Percentiles rank a stretch among this genome's conserved stretches.
These are phyloP conservation scores for Basipetospora chlamydospora DNA, from an alignment of 2,329 filamentous ascomycete species.

Conservation along the genomic window DNA sequence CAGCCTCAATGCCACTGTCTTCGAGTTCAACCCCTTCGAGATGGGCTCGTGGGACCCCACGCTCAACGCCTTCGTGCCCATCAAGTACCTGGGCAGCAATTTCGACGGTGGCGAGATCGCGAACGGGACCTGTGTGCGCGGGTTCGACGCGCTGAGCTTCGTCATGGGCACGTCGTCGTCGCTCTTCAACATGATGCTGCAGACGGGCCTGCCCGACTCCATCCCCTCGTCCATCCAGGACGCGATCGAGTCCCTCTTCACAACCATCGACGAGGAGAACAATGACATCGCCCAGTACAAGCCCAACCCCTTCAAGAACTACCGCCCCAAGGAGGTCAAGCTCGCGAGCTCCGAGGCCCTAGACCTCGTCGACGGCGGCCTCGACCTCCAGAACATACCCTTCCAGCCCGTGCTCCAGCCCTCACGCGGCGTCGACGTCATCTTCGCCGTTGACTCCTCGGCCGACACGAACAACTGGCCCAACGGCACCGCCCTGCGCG, in stretches of 20 bases:
- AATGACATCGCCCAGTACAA: conserved; percentile 63
- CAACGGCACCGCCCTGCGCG: conserved; percentile 42
- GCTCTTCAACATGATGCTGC: conserved; percentile 69
- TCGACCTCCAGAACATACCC: conserved; percentile 68
- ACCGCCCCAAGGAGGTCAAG: conserved; percentile 29
- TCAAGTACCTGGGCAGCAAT: conserved; percentile 44
- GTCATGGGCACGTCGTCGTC: conserved; percentile 72
- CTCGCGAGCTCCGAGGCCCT: conserved; percentile 34
- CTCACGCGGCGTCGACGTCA: conserved; percentile 40
- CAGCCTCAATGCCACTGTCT: conserved; percentile 43
- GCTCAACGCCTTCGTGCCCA: conserved; percentile 43
- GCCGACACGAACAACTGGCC: conserved; percentile 48
- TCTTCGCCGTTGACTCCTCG: conserved; percentile 50
- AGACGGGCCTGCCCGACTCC: conserved; percentile 29
- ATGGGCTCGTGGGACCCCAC: conserved; percentile 49
- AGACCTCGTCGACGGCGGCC: conserved; percentile 67
- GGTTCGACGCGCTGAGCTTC: conserved; percentile 68
- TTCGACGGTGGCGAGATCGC: conserved; percentile 34
- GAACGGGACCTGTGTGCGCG: conserved; percentile 34
- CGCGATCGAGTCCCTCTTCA: conserved; percentile 34
- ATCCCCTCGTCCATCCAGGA: conserved; percentile 26
- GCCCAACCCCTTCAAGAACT: conserved; percentile 44
- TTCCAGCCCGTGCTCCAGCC: conserved; percentile 46
- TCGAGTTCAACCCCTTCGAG: conserved; percentile 52
- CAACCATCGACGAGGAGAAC: conserved; percentile 38